Evolutionary conservation across 148 eudicot genomes (phyloP).

Genomic region (Chenopodium berlandieri): DNA sequence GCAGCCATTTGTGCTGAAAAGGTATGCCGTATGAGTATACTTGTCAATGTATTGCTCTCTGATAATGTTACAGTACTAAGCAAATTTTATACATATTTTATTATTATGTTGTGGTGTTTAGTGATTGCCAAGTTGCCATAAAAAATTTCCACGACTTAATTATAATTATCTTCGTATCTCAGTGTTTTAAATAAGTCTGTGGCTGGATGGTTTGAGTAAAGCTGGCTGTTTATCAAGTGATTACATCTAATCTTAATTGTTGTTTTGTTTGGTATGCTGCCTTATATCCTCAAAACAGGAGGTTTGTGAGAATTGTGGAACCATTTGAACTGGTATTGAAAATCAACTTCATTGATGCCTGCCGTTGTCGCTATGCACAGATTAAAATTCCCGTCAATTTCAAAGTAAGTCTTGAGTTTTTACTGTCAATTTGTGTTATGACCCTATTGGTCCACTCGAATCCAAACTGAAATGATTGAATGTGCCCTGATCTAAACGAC

Average conservation of each 20-base stretch:
- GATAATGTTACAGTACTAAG: background rate
- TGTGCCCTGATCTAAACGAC: no score
- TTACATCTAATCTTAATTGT: background rate
- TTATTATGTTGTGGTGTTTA: background rate
- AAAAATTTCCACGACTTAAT: background rate
- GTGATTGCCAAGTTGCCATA: background rate
- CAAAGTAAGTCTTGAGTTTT: slow-evolving; percentile 43
- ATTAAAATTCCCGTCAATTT: slow-evolving; percentile 72
- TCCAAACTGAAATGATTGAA: no score
- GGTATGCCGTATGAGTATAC: slow-evolving; percentile 28
- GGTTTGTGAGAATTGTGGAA: slow-evolving; percentile 44
- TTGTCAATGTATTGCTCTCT: background rate
- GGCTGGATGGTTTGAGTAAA: slow-evolving; percentile 1
- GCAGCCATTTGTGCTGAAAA: slow-evolving; percentile 60
- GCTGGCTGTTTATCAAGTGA: background rate
- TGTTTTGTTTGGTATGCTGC: background rate
- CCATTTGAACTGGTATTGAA: slow-evolving; percentile 70
- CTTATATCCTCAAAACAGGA: slow-evolving; percentile 43
- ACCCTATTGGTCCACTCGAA: no score
- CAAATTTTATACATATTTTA: background rate
- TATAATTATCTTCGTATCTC: background rate
- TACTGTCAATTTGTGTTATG: no score
- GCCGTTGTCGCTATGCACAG: slow-evolving; percentile 51
- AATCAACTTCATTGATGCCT: slow-evolving; percentile 78
- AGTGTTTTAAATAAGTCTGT: background rate